Percentiles rank a stretch among this genome's conserved stretches.
Conservation (phyloP, 805 yeast species). For the Wickerhamomyces kurtzmanii region DNA sequence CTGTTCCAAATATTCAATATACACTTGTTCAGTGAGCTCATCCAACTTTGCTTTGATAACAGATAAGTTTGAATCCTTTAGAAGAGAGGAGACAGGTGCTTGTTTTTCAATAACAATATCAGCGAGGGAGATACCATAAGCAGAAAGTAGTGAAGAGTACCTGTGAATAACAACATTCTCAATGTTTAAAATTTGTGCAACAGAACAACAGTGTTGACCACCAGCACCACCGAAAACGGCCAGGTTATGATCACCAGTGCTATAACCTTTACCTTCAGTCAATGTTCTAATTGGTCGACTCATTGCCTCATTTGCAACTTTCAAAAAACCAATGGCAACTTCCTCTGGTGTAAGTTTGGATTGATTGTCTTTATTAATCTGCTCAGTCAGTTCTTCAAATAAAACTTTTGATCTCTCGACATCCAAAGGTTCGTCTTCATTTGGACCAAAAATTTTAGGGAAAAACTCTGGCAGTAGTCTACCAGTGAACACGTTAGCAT, state of each 20-base stretch:
- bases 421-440: constrained; percentile 24
- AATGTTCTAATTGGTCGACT: constrained; percentile 29
- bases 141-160: constrained; percentile 31
- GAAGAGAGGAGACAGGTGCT: constrained; percentile 8
- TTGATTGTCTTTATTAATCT: constrained; percentile 20
- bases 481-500: constrained; percentile 28
- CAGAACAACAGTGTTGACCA: constrained; percentile 26
- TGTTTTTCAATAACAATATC: constrained; percentile 15
- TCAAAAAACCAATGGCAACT: constrained; percentile 29
- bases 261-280: constrained; percentile 29
- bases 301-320: constrained; percentile 31
- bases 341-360: constrained; percentile 21
- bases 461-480: constrained; percentile 24
- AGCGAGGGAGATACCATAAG: constrained; percentile 29
- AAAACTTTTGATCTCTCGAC: constrained; percentile 16
- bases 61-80: constrained; percentile 6
- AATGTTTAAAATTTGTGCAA: constrained; percentile 26
- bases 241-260: constrained; percentile 24
- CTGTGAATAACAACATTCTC: constrained; percentile 26
- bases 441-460: constrained; percentile 30
- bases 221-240: constrained; percentile 36
- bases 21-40: neutral
- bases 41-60: constrained; percentile 1
- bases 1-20: constrained; percentile 1
- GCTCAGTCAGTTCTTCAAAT: constrained; percentile 22